These are phyloP conservation scores for Pancytospora philotis DNA, from an alignment of 371 early-diverging fungal species.

Conservation along the genomic window DNA sequence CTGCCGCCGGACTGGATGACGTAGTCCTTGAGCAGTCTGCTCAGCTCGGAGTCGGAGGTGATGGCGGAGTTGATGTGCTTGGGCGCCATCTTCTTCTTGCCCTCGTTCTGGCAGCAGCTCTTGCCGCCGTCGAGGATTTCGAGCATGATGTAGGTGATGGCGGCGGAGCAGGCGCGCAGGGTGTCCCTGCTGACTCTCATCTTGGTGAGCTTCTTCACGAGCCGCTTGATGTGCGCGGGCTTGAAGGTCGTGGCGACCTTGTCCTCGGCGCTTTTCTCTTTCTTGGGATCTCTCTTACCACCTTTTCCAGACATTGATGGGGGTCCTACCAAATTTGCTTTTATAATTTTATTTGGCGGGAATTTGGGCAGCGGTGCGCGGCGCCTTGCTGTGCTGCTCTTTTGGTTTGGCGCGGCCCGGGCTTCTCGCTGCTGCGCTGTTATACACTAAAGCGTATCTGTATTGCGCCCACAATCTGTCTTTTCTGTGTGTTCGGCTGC, in stretches of 20 bases:
- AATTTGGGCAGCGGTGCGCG: too few species aligned
- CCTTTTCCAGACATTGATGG: conserved; percentile 45
- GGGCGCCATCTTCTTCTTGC: conserved; percentile 60
- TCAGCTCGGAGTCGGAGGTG: conserved; percentile 55
- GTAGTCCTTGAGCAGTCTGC: conserved; percentile 12
- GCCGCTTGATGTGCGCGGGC: conserved; percentile 55
- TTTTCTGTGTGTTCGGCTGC: too few species aligned
- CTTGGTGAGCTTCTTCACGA: conserved; percentile 53
- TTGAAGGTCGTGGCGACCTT: conserved; percentile 44
- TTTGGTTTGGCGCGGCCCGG: too few species aligned
- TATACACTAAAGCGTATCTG: too few species aligned
- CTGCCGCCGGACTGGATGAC: conserved; percentile 36
- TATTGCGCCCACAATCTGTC: too few species aligned
- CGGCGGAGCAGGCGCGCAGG: conserved; percentile 48
- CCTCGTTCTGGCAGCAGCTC: conserved; percentile 51
- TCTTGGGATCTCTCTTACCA: conserved; percentile 59
- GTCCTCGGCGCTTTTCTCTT: conserved; percentile 40
- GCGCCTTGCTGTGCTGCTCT: too few species aligned
- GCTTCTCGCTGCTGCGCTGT: too few species aligned
- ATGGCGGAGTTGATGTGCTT: conserved; percentile 59
- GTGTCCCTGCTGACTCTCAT: conserved; percentile 58
- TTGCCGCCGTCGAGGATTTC: conserved; percentile 60
- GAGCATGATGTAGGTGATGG: conserved; percentile 49
- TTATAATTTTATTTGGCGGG: conserved; percentile 50
- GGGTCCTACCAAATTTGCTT: conserved; percentile 25